phyloP scores from a whole-genome alignment of 495 filamentous ascomycete genomes.

The Podospora pseudopauciseta region DNA sequence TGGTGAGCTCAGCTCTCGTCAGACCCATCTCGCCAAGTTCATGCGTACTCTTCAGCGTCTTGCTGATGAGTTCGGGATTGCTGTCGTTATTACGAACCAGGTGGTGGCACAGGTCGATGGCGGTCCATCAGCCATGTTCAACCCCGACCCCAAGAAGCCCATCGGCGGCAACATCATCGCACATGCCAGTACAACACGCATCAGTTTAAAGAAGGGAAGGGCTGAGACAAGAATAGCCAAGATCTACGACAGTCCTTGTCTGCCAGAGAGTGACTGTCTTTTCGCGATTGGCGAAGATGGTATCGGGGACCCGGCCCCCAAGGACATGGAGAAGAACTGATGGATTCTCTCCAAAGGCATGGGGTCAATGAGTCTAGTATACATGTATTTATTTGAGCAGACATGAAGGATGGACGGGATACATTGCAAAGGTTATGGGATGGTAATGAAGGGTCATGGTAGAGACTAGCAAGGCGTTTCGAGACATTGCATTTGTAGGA shows the following conservation, averaged over 20 bases:
- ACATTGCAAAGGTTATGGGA: constrained; percentile 10
- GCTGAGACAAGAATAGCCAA: constrained; percentile 96
- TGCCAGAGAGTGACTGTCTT: constrained; percentile 92
- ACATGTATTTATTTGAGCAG: constrained; percentile 8
- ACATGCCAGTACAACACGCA: constrained; percentile 84
- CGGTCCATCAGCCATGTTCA: constrained; percentile 94
- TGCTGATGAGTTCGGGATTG: constrained; percentile 97
- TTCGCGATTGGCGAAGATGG: constrained; percentile 97
- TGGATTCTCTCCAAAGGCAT: neutral
- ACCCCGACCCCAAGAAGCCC: constrained; percentile 97
- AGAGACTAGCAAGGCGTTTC: neutral
- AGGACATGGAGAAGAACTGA: constrained; percentile 79
- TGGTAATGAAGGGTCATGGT: neutral
- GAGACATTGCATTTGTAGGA: neutral
- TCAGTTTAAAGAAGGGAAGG: constrained; percentile 91
- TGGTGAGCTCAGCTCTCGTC: constrained; percentile 84
- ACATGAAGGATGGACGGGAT: constrained; percentile 7
- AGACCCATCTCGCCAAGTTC: constrained; percentile 95
- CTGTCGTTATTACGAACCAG: constrained; percentile 97
- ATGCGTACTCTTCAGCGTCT: constrained; percentile 90
- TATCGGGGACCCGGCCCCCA: constrained; percentile 91
- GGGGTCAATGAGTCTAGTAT: neutral
- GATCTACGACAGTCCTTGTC: constrained; percentile 96
- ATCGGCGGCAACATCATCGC: constrained; percentile 99
- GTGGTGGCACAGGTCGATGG: constrained; percentile 98